phyloP scores from a whole-genome alignment of 2,329 filamentous ascomycete genomes.

The Pestalotiopsis sp. region DNA sequence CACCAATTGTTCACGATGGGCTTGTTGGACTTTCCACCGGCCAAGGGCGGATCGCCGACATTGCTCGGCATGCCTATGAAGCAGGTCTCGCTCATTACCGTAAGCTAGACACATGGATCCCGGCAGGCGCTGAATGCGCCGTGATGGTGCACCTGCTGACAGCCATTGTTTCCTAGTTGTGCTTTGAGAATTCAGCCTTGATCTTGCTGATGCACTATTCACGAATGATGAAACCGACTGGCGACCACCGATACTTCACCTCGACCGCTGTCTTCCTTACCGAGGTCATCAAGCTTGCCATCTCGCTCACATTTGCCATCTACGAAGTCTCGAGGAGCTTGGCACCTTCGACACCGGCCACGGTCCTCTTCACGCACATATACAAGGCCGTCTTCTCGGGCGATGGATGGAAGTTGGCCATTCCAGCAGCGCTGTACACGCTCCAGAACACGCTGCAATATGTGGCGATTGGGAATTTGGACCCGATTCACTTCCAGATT shows the following conservation, averaged over 20 bases:
- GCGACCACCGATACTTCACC: constrained; percentile 86
- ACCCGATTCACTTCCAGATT: constrained; percentile 91
- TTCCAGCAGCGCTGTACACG: constrained; percentile 87
- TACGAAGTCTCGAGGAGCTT: constrained; percentile 82
- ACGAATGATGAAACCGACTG: constrained; percentile 82
- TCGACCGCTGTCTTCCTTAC: constrained; percentile 94
- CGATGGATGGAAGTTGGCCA: constrained; percentile 92
- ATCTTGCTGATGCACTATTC: constrained; percentile 93
- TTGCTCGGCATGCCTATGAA: constrained; percentile 68
- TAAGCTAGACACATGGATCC: constrained; percentile 38
- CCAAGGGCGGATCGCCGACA: constrained; percentile 43
- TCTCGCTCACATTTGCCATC: constrained; percentile 84
- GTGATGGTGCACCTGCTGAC: background rate
- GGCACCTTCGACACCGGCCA: constrained; percentile 78
- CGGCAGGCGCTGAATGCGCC: background rate
- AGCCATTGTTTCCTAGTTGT: constrained; percentile 58
- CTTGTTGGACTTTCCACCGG: constrained; percentile 40
- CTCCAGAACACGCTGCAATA: constrained; percentile 95
- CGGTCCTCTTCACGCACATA: constrained; percentile 78
- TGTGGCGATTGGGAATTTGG: constrained; percentile 85
- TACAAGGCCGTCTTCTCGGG: constrained; percentile 81
- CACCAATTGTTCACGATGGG: constrained; percentile 37
- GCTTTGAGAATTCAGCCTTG: constrained; percentile 77
- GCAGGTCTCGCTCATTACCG: constrained; percentile 67
- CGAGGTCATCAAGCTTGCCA: constrained; percentile 85